phyloP scores from a whole-genome alignment of 2,329 filamentous ascomycete genomes.

The Neoscytalidium dimidiatum region DNA sequence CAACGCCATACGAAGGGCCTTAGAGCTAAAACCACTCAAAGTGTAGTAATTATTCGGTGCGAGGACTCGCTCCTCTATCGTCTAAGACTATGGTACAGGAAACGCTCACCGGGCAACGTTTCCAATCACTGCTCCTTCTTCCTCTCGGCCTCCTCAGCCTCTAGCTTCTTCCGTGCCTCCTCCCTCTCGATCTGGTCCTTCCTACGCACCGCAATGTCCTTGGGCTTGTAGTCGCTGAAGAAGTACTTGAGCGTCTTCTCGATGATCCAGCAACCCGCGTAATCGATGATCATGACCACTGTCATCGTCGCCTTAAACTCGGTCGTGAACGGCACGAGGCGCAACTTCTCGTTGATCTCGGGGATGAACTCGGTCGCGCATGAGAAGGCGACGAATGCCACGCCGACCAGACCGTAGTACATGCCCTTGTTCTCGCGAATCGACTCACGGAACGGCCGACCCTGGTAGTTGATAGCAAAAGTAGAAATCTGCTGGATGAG shows the following conservation, averaged over 20 bases:
- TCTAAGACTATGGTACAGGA: conserved; percentile 11
- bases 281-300: conserved; percentile 82
- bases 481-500: conserved; percentile 99
- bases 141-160: conserved; percentile 44
- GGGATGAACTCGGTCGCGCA: conserved; percentile 95
- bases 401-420: conserved; percentile 94
- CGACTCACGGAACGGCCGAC: conserved; percentile 93
- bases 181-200: conserved; percentile 85
- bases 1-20: background rate
- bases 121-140: conserved; percentile 30
- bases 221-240: conserved; percentile 90
- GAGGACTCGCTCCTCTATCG: background rate
- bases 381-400: conserved; percentile 86
- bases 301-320: conserved; percentile 92
- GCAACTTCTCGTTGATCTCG: conserved; percentile 91
- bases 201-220: conserved; percentile 86
- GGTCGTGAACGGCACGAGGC: conserved; percentile 82
- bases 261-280: conserved; percentile 80
- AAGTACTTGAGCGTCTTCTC: conserved; percentile 81
- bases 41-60: background rate
- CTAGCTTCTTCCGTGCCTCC: conserved; percentile 64
- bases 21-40: background rate
- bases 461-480: conserved; percentile 99
- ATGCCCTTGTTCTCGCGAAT: conserved; percentile 96
- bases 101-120: background rate